Conservation (phyloP, 2,329 filamentous ascomycete species). For the Monilinia laxa region DNA sequence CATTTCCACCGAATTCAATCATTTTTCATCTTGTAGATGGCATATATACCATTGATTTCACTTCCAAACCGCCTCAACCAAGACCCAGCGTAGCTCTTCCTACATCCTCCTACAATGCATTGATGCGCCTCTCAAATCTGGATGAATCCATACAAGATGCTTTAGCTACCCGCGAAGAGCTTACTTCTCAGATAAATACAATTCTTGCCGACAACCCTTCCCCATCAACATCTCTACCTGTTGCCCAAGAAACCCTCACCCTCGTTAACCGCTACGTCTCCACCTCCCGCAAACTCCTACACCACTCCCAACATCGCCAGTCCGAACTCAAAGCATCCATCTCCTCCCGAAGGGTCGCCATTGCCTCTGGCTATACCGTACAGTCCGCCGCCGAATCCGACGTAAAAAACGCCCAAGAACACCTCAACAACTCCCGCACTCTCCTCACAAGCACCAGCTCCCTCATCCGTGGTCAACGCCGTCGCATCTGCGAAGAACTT, state of each 20-base stretch:
- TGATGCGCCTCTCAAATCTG: slow-evolving; percentile 85
- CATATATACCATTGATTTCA: slow-evolving; percentile 76
- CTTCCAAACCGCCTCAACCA: slow-evolving; percentile 46
- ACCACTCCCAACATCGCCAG: slow-evolving; percentile 59
- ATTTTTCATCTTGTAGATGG: slow-evolving; percentile 85
- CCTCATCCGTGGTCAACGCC: slow-evolving; percentile 78
- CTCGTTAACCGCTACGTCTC: slow-evolving; percentile 56
- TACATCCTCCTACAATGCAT: slow-evolving; percentile 80
- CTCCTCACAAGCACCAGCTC: slow-evolving; percentile 59
- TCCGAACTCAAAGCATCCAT: slow-evolving; percentile 69
- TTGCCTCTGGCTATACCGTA: slow-evolving; percentile 59
- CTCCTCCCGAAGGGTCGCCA: slow-evolving; percentile 62
- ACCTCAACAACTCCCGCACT: slow-evolving; percentile 56
- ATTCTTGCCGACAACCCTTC: slow-evolving; percentile 46
- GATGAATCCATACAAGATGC: slow-evolving; percentile 92
- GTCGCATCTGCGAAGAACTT: slow-evolving; percentile 84
- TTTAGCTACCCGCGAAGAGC: slow-evolving; percentile 68
- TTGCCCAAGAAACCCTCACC: slow-evolving; percentile 51
- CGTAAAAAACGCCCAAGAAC: slow-evolving; percentile 59
- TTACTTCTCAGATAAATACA: slow-evolving; percentile 76
- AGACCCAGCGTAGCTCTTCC: slow-evolving; percentile 53
- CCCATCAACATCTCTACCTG: slow-evolving; percentile 46
- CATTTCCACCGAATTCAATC: slow-evolving; percentile 77
- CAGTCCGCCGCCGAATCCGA: slow-evolving; percentile 60
- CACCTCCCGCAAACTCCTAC: slow-evolving; percentile 65